Percentiles rank a stretch among this genome's conserved stretches.
Conservation (phyloP, 2,329 filamentous ascomycete genomes). For the Colletotrichum siamense region DNA sequence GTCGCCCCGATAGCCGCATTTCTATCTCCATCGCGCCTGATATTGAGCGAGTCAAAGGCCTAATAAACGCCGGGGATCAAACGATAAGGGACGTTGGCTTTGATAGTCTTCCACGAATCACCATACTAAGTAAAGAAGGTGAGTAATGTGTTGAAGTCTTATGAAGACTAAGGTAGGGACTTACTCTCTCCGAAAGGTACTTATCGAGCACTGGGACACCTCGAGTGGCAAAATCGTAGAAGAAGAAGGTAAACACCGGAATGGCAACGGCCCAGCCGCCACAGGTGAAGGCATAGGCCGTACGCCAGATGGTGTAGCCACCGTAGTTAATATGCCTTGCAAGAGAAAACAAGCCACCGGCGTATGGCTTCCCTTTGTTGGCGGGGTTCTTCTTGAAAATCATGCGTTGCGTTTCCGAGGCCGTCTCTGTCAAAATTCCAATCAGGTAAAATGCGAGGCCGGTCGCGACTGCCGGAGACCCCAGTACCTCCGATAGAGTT, state of each 20-base stretch:
- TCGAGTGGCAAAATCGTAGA: neutral
- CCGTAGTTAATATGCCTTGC: constrained; percentile 5
- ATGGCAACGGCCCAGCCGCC: neutral
- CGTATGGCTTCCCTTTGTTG: neutral
- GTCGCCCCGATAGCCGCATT: neutral
- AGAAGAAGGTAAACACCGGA: neutral
- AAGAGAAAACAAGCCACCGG: neutral
- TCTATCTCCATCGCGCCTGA: neutral
- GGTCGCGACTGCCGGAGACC: neutral
- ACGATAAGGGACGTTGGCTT: neutral
- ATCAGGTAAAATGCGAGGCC: neutral
- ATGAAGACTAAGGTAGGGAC: neutral
- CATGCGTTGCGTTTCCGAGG: neutral
- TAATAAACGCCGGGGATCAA: neutral
- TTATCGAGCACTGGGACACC: neutral
- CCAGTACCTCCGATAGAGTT: neutral
- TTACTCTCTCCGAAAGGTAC: neutral
- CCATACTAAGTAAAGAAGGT: neutral
- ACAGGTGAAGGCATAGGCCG: neutral
- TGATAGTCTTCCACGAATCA: neutral
- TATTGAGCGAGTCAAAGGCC: neutral
- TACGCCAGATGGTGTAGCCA: neutral
- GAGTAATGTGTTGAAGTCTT: neutral
- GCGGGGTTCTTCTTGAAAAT: neutral
- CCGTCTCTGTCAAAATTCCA: neutral